phyloP scores from a whole-genome alignment of 129 eudicot genomes.

The Escallonia rubra region DNA sequence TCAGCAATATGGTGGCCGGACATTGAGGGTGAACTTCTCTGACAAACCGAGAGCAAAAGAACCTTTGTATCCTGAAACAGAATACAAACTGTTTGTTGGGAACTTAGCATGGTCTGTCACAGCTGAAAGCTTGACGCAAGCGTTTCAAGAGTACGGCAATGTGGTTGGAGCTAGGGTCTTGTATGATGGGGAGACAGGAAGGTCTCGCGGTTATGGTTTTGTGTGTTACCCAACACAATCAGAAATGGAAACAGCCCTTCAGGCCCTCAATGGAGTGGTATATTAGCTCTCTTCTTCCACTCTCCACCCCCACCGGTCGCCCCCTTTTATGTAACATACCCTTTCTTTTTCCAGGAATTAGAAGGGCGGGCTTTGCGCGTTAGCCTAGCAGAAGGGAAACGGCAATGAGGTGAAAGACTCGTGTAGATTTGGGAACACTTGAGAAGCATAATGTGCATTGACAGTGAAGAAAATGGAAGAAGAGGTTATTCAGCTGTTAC shows the following conservation, averaged over 20 bases:
- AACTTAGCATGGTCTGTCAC: slow-evolving; percentile 85
- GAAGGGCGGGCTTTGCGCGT: slow-evolving; percentile 77
- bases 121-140: slow-evolving; percentile 58
- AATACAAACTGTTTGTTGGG: slow-evolving; percentile 79
- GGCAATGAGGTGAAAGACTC: slow-evolving; percentile 17
- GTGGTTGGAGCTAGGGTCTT: slow-evolving; percentile 90
- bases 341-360: slow-evolving; percentile 46
- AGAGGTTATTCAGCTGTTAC: no score
- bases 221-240: slow-evolving; percentile 55
- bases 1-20: slow-evolving; percentile 87
- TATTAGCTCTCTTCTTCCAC: slow-evolving; percentile 8
- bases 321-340: background rate
- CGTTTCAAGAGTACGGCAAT: slow-evolving; percentile 60
- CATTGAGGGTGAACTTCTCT: slow-evolving; percentile 76
- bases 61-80: slow-evolving; percentile 84
- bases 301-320: background rate
- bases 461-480: background rate
- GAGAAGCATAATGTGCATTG: slow-evolving; percentile 2
- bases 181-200: slow-evolving; percentile 91
- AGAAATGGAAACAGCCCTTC: slow-evolving; percentile 80
- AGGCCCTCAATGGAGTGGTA: slow-evolving; percentile 74
- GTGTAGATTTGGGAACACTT: background rate
- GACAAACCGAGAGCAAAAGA: slow-evolving; percentile 78
- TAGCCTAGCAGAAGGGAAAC: slow-evolving; percentile 66
- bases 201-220: slow-evolving; percentile 92